Conservation (phyloP, 495 filamentous ascomycete genomes). For the Polyplosphaeria fusca region DNA sequence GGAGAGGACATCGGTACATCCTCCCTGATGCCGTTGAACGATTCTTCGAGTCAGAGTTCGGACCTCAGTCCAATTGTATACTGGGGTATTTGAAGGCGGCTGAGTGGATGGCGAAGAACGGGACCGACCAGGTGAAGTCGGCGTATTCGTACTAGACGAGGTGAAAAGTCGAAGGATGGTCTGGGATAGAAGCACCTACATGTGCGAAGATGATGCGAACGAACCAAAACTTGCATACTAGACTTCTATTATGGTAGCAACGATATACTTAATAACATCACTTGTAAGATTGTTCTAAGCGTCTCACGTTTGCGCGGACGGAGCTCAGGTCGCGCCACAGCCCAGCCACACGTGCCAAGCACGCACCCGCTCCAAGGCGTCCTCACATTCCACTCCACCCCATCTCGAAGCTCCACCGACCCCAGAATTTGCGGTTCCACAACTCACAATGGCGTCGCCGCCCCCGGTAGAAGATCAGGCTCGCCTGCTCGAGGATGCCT, state of each 20-base stretch:
- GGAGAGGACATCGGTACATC: neutral
- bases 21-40: neutral
- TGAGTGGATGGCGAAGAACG: slow-evolving; percentile 1
- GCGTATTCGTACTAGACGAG: neutral
- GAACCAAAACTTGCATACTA: too few relatives aligned
- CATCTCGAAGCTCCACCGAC: slow-evolving; percentile 3
- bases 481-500: slow-evolving; percentile 91
- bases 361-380: neutral
- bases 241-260: too few relatives aligned
- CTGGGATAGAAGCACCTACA: too few relatives aligned
- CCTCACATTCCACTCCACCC: slow-evolving; percentile 5
- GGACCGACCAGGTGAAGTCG: slow-evolving; percentile 1
- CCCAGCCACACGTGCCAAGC: neutral
- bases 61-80: neutral
- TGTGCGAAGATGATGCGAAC: too few relatives aligned
- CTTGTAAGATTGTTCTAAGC: too few relatives aligned
- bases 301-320: neutral
- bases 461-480: slow-evolving; percentile 77
- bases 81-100: slow-evolving; percentile 2
- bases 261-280: too few relatives aligned
- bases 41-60: neutral
- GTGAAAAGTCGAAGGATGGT: too few relatives aligned
- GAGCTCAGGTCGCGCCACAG: slow-evolving; percentile 2
- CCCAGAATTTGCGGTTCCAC: slow-evolving; percentile 13
- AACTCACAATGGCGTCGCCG: slow-evolving; percentile 36